Base-by-base conservation (phyloP, 805 yeast species). In the Candida nanaspora region DNA sequence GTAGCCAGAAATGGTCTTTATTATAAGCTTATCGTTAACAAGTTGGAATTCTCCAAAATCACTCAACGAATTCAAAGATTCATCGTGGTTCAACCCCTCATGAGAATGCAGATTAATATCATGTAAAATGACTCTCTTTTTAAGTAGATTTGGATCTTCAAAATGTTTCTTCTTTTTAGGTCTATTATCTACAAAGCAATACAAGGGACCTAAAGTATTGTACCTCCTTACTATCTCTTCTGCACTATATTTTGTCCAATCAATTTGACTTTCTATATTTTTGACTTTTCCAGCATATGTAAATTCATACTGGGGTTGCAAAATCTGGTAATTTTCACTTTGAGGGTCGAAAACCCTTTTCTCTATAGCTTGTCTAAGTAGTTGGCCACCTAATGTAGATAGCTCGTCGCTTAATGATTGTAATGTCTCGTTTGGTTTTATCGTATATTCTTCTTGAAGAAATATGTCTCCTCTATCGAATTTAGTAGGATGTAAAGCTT, bases 401-500 rank as follows among this genome's bases (percentile, higher is more conserved):
- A 89, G 62, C 38, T 65, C 70, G 1, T 65, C 63, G 35, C 72
- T 65, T 18, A 89, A 57, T 0, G 72, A 46, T 0, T 36, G 42
- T 33, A 69, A 60, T 10, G 77, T 74, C 26, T 79, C 85, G 9
- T 56, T 47, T 3, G 55, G 55, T 0, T 39, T 40, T 1, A 86
- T 66, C 0, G 54, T 48, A 21, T 66, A 66, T 2, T 53, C 53
- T 1, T 84, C 69, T 46, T 83, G 94, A 15, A 68, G 58, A 2
- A 93, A 56, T 0, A 91, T 73, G 2, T 69, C 65, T 1, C 98
- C 98, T 27, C 65, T 68, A 51, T 93, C 98, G 53, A 93, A 93
- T 55, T 78, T 72, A 1, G 82, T 71, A 0, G 97, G 96, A 54
- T 93, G 96, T 20, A 93, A 61, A 0, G 96, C 86, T 57, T 93